Evolutionary conservation across 2,329 filamentous ascomycete genomes (phyloP), one percentile per base, ranked within the genome.

Genomic region (Ambrosiella cleistominuta): DNA sequence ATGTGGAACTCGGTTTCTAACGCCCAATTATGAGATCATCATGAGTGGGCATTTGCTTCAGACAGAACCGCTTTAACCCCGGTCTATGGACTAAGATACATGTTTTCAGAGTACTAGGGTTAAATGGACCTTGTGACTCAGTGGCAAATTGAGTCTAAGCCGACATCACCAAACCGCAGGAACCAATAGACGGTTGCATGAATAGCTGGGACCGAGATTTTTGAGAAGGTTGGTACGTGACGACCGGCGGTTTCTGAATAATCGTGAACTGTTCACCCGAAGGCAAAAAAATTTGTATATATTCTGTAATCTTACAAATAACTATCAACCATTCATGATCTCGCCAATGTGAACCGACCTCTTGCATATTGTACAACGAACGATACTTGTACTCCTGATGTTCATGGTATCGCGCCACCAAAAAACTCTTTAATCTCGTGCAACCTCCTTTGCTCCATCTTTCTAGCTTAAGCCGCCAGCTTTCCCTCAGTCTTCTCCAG

Each of bases 401-500:
- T 42, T 9, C 39, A 19, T 19, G 19, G 1, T 19, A 19, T 19
- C 3, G 27, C 27, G 27, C 27, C 27, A 27, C 4, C 27, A 27
- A 27, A 27, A 2, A 27, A 27, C 27, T 27, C 27, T 27, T 27
- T 27, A 27, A 27, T 3, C 27, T n/a, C 39, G 39, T 42, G n/a
- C 39, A 42, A 42, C 39, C 6, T 42, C 27, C 27, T 27, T 27
- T 27, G 27, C 27, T 2, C 27, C 27, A 27, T 27, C 27, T 27
- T 27, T 27, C 27, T 51, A 9, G 8, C 74, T 59, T 77, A 78
- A 27, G 69, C 62, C 54, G 67, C 68, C 11, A 77, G 66, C 69
- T 79, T 79, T 42, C 82, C 83, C 72, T 90, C 83, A 44, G 76
- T 82, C 74, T 81, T 83, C 70, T 93, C 85, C 60, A 95, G 73